Evolutionary conservation across 208 protist genomes (phyloP), one percentile per base, ranked within the genome.

Genomic region (Trypanosoma vivax): DNA sequence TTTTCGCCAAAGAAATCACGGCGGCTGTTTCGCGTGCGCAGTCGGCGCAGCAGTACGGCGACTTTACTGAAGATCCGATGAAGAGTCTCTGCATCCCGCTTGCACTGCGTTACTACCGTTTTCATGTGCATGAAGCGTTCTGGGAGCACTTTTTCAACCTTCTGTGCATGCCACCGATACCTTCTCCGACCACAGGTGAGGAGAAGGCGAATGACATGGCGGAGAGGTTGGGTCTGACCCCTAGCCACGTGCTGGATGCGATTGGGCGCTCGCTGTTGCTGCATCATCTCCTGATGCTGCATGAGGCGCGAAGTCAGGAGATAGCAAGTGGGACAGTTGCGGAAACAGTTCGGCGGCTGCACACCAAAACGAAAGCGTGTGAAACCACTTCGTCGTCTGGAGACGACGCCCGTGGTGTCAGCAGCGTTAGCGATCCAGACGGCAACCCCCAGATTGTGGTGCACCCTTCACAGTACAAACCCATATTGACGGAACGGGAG

Each of bases 211-310:
- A 34, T 4, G 70, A 88, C 43, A 67, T 62, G 2, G 67, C 50
- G 3, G 62, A 68, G 21, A 70, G 73, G 56, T 59, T 82, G 19
- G 79, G 73, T 0, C 65, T 84, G 14, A 88, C 74, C 10, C 83
- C 83, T 13, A 78, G 71, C 38, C 63, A 91, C 69, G 70, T 91
- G 21, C 61, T 88, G 37, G 84, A 92, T 51, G 84, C 84, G 18
- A 69, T 92, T 25, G 84, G 80, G n/a, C 76, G 84, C 25, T 83
- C 78, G 38, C 87, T 92, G 72, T 40, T 92, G 68, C 72, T 92
- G 45, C 84, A 92, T 52, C 84, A 92, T 56, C 64, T 92, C 31
- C 54, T 87, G 23, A 35, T 72, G 35, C 73, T 75, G 48, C 69
- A 78, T 11, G 84, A 88, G 40, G 73, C 59, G 42, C 79, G 79